Evolutionary conservation across 1,284 basidiomycete species (phyloP), one percentile per base, ranked within the genome.

Genomic region (Cerrena zonata): DNA sequence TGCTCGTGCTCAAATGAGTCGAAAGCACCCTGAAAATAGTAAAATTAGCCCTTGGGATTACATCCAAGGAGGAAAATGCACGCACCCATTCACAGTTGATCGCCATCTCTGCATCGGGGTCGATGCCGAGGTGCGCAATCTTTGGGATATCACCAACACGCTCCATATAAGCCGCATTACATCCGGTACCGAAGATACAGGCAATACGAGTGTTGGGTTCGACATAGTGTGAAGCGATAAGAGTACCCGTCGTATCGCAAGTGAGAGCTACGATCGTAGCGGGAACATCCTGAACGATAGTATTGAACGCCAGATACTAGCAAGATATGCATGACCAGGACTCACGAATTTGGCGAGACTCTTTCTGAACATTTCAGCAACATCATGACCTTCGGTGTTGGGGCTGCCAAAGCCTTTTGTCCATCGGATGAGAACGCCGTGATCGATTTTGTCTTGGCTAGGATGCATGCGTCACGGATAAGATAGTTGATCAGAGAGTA

Each of bases 121-220:
- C 83, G 56, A 97, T 77, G 1, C 85, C 84, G 21, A 94, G 71
- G 51, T 82, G 60, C 52, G 80, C 76, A 59, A 98, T 82, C 78
- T 99, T 92, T 45, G 82, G 80, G 40, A 89, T 86, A 53, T 82
- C 75, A 30, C 70, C 70, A 18, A 94, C 80, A 53, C 86, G 84
- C 68, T 99, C 95, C 89, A 94, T 93, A 65, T 94, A 95, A 3
- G 95, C 95, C 0, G 95, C 96, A 68, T 99, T 99, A 68, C 95
- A 99, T 1, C 95, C 95, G 2, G 95, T 99, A 36, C 95, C 96
- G 61, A 98, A 96, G 65, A 99, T 99, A 65, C 91, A 89, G 1
- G 92, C 94, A 57, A 97, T 95, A 66, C 89, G 89, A 37, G 94
- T 96, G 59, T 72, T 74, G 1, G 90, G 88, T 65, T 92, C 90